phyloP scores from a whole-genome alignment of 768 basidiomycete genomes.

The Lactarius sp. region DNA sequence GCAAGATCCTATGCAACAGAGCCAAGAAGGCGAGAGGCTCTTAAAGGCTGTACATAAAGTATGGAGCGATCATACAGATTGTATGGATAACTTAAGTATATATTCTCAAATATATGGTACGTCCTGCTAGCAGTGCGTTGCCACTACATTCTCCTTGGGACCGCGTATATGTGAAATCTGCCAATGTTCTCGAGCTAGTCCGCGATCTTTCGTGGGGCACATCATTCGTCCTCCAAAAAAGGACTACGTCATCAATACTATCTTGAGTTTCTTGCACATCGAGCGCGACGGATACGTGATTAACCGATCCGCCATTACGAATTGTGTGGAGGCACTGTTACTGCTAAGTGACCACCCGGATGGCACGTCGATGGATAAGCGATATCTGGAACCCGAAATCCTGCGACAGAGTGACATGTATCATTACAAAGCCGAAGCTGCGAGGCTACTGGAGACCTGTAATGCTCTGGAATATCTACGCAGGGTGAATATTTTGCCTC shows the following conservation, averaged over 20 bases:
- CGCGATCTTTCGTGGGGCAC: conserved; percentile 75
- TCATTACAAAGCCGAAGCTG: conserved; percentile 74
- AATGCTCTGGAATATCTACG: conserved; percentile 80
- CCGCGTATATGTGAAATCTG: conserved; percentile 74
- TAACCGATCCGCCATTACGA: conserved; percentile 86
- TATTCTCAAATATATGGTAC: conserved; percentile 94
- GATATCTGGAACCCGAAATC: conserved; percentile 78
- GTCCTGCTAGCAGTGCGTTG: conserved; percentile 12
- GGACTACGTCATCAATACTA: conserved; percentile 72
- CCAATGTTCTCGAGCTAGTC: conserved; percentile 79
- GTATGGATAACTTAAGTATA: conserved; percentile 83
- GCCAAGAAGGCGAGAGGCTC: conserved; percentile 78
- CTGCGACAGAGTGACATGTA: conserved; percentile 71
- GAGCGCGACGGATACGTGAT: conserved; percentile 91
- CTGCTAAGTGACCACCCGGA: conserved; percentile 52
- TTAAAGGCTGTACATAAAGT: conserved; percentile 77
- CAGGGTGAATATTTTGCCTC: conserved; percentile 48
- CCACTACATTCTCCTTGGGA: conserved; percentile 54
- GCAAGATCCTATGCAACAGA: conserved; percentile 66
- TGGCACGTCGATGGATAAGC: conserved; percentile 65
- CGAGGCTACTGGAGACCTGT: conserved; percentile 61
- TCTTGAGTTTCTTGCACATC: conserved; percentile 80
- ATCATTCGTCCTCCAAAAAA: conserved; percentile 81
- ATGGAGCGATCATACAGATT: conserved; percentile 91
- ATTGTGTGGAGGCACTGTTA: conserved; percentile 80